phyloP scores from a whole-genome alignment of 768 basidiomycete genomes.

The Rhodotorula babjevae region DNA sequence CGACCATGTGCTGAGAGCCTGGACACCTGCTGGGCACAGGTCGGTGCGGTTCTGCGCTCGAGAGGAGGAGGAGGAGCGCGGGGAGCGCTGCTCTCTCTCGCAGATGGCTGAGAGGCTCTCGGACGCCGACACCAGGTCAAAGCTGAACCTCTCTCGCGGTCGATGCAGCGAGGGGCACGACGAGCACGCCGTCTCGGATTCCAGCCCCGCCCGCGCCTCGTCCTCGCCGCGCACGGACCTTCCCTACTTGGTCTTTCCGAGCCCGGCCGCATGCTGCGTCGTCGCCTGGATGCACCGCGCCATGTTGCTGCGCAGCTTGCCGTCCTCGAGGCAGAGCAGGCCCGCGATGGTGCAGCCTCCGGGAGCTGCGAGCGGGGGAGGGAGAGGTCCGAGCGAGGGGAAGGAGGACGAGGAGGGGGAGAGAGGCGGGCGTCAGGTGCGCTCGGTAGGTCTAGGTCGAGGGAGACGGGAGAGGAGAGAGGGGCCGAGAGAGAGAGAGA shows the following conservation, averaged over 20 bases:
- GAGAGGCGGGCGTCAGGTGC: no score
- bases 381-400: not conserved
- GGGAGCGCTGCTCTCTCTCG: no score
- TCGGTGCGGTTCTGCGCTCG: no score
- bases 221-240: not conserved
- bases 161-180: no score
- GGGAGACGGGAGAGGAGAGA: not conserved
- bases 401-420: not conserved
- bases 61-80: no score
- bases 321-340: constrained; percentile 89
- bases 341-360: constrained; percentile 98
- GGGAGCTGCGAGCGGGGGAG: constrained; percentile 59
- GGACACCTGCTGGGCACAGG: no score
- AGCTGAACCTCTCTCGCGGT: no score
- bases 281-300: constrained; percentile 92
- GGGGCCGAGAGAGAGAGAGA: not conserved
- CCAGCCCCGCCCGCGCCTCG: no score
- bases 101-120: no score
- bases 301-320: constrained; percentile 84
- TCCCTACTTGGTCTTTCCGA: constrained; percentile 52
- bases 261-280: constrained; percentile 76
- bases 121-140: no score
- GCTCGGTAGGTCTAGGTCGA: constrained; percentile 53
- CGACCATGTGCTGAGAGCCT: no score
- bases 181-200: no score